Evolutionary conservation across 2,329 filamentous ascomycete genomes (phyloP), one percentile per base, ranked within the genome.

Genomic region (Stylonectria norvegica): DNA sequence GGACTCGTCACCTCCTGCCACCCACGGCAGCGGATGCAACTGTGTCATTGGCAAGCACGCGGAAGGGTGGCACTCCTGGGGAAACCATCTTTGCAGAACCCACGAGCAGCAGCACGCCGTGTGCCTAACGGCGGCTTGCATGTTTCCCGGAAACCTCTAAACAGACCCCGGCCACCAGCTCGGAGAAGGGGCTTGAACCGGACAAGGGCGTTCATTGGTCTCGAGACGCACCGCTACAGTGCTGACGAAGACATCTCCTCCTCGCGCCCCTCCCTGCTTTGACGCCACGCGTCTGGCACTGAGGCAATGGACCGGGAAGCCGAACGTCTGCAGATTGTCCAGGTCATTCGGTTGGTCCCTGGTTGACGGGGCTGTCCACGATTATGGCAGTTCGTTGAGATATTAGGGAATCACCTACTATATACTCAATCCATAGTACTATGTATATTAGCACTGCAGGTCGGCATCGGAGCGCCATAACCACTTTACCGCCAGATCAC

Each of bases 41-140:
- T 53, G 58, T 57, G 48, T 52, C 53, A 60, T 64, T 62, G 59
- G 60, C 53, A 57, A 56, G 50, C 59, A 53, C 42, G 48, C 59
- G 50, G 47, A 48, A 50, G 46, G 45, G 55, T 56, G 53, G 45
- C 46, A 56, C 57, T 50, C 40, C 45, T 27, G 43, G 40, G 49
- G 47, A 45, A 52, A 48, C 49, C 56, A 55, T 49, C 49, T 49
- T 49, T 36, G 40, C 46, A 47, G 40, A 50, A 50, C 44, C 47
- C 48, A 51, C 46, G 52, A 36, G 36, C 50, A 49, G 44, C 43
- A 45, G 49, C 38, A 49, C 34, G 43, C 43, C 45, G 44, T 56
- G 42, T 52, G 40, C 39, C 49, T 40, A 57, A 51, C 53, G 52
- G 49, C 48, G 52, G 40, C 47, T 49, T 52, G 55, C 58, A 60